A percentile compares a stretch with the other conserved stretches of the same genome.
Conservation (phyloP, 768 basidiomycete species). For the Amanita muscaria region DNA sequence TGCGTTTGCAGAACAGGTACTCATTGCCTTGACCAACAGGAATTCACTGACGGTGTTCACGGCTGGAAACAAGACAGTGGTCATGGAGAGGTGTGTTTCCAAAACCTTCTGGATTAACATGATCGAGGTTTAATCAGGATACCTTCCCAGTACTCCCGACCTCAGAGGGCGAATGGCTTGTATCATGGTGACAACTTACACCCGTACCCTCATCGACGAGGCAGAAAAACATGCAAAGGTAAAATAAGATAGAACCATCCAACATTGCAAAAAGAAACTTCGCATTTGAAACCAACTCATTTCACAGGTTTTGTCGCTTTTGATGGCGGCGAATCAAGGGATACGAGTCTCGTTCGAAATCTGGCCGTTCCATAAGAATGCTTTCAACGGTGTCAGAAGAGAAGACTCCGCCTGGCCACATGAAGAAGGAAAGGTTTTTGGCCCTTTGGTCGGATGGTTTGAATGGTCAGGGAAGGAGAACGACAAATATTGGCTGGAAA, state of each 20-base stretch:
- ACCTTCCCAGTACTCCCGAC: not conserved
- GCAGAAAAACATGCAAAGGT: constrained; percentile 1
- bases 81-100: not conserved
- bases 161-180: not conserved
- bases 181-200: not conserved
- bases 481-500: not conserved
- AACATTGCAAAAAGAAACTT: not conserved
- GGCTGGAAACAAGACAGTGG: not conserved
- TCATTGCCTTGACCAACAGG: not conserved
- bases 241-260: not conserved
- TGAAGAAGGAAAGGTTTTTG: constrained; percentile 2
- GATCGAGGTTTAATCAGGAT: not conserved
- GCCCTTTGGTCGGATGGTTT: constrained; percentile 2
- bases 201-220: not conserved
- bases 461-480: constrained; percentile 1
- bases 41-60: not conserved
- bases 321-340: not conserved
- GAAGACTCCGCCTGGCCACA: not conserved
- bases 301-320: not conserved
- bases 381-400: not conserved
- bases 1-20: not conserved
- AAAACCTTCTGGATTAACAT: not conserved
- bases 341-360: constrained; percentile 1
- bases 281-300: not conserved
- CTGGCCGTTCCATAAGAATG: constrained; percentile 1